Percentiles rank a stretch among this genome's conserved stretches.
Conservation (phyloP, 2,329 filamentous ascomycete genomes). For the Raffaelea ambrosiae region DNA sequence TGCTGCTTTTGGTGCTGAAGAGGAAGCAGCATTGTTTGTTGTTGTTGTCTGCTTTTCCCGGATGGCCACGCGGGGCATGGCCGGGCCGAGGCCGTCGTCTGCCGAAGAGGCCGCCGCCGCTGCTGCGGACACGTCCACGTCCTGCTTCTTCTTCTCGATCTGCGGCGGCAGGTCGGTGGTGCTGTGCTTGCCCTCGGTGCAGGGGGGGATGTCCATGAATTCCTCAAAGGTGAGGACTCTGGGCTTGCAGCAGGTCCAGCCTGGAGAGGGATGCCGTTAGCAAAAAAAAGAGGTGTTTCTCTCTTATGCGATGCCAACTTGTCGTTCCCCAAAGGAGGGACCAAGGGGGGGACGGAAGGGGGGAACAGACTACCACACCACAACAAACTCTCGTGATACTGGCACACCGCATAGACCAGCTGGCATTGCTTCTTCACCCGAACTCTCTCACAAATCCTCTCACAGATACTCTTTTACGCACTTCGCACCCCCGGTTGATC, state of each 20-base stretch:
- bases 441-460: background rate
- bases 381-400: background rate
- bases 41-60: conserved; percentile 32
- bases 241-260: conserved; percentile 98
- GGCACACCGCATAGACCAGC: background rate
- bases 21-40: conserved; percentile 21
- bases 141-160: conserved; percentile 49
- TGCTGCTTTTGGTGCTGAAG: conserved; percentile 38
- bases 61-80: conserved; percentile 27
- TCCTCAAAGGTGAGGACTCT: conserved; percentile 96
- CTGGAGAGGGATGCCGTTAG: conserved; percentile 33
- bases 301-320: too few relatives aligned
- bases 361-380: background rate
- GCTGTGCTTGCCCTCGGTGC: conserved; percentile 87
- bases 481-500: background rate
- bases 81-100: conserved; percentile 20
- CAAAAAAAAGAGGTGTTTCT: too few relatives aligned
- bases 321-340: too few relatives aligned
- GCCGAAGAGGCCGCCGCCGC: conserved; percentile 22
- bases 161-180: conserved; percentile 65
- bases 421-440: background rate
- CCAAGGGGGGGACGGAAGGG: too few relatives aligned
- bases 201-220: conserved; percentile 86
- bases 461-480: too few relatives aligned
- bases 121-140: conserved; percentile 41